phyloP scores from a whole-genome alignment of 1,139 yeast genomes.

The Saccharomycopsis crataegensis region DNA sequence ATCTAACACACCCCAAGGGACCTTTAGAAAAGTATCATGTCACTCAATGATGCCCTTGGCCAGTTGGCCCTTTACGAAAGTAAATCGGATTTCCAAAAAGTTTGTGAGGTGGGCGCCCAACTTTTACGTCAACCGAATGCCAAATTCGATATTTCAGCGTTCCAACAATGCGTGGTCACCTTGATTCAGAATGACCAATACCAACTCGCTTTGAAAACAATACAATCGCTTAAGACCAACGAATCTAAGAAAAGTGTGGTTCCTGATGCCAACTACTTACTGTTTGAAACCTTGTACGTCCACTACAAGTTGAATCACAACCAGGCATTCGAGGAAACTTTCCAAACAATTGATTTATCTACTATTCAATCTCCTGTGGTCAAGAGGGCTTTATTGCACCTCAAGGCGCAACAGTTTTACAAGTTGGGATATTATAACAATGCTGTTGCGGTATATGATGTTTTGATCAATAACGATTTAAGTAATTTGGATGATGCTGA shows the following conservation, averaged over 20 bases:
- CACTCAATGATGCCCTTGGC: conserved; percentile 12
- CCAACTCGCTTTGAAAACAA: conserved; percentile 8
- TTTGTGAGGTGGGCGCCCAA: conserved; percentile 1
- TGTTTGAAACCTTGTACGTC: conserved; percentile 60
- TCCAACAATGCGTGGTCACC: conserved; percentile 9
- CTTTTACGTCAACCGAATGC: conserved; percentile 6
- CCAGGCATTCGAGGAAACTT: conserved; percentile 36
- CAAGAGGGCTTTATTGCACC: conserved; percentile 55
- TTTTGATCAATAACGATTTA: conserved; percentile 31
- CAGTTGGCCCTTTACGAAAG: conserved; percentile 7
- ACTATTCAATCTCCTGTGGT: conserved; percentile 22
- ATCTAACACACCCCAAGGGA: background rate
- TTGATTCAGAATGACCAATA: conserved; percentile 14
- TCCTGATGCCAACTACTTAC: conserved; percentile 23
- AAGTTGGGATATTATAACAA: conserved; percentile 51
- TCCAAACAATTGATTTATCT: conserved; percentile 28
- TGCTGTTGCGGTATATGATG: conserved; percentile 50
- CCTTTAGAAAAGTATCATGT: conserved; percentile 5
- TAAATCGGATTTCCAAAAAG: conserved; percentile 9
- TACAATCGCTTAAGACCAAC: background rate
- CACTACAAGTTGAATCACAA: conserved; percentile 57
- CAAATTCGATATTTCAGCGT: conserved; percentile 1
- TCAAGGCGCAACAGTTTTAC: conserved; percentile 78
- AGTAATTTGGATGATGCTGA: conserved; percentile 40
- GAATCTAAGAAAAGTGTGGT: background rate